Evolutionary conservation across 2,329 filamentous ascomycete genomes (phyloP), one percentile per base, ranked within the genome.

Genomic region (Fusarium redolens): DNA sequence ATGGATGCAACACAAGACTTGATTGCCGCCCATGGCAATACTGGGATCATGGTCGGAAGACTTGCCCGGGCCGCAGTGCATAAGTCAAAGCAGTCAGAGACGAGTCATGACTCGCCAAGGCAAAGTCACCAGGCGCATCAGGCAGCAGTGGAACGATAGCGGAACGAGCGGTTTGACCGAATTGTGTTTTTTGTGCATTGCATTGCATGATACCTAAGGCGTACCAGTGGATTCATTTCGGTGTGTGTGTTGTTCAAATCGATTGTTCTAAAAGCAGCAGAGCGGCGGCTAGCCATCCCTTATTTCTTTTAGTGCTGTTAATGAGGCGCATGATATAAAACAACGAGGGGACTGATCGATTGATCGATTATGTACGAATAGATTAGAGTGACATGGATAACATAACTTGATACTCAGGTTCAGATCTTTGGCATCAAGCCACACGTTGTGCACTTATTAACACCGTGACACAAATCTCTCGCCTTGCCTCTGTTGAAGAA

Each of bases 121-220:
- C 67, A 28, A 60, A 40, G 47, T 68, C 63, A 62, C 30, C 58
- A 41, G 55, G 60, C 45, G 47, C 41, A 65, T 51, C 31, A 60
- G 65, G 40, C 40, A 43, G 60, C 61, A 48, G 64, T 71, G 71
- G 68, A 63, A 65, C 28, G 38, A 51, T 40, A 50, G 38, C 44
- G 40, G 65, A 35, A 61, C 47, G 50, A 61, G 51, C 55, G 65
- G 45, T 47, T 51, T 67, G 61, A 41, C 40, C 66, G 58, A 41
- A 68, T 68, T 62, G 51, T 74, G 48, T 66, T 64, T 60, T 68
- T 58, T 61, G 44, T 74, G 58, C 50, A 69, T 60, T 68, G 58
- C 55, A 60, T 62, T 73, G 70, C 70, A 74, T 74, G 72, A 74
- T 74, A 74, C 72, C 72, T 75, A 68, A 66, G 71, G 72, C 71